Evolutionary conservation across 1,139 yeast genomes (phyloP), one percentile per base, ranked within the genome.

Genomic region (Saccharomycopsis phalli): DNA sequence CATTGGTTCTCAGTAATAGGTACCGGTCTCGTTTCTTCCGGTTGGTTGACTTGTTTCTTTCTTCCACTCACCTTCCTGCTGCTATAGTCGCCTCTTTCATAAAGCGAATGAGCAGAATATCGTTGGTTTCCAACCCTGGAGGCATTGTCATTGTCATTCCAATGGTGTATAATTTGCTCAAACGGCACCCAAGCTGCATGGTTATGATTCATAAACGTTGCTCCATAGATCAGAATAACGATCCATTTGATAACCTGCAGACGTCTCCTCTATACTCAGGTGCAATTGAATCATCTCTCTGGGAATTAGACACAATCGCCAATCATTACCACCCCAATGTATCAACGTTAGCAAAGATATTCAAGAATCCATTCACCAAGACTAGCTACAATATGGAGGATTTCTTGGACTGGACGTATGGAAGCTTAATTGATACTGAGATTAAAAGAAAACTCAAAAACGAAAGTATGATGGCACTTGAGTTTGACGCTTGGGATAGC

Each of bases 251-350:
- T 49, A 62, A 66, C 28, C 46, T 59, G 1, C 94, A 82, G 53
- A 42, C 48, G 1, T 86, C 91, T 55, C 98, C 98, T 2, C 66
- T 81, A 45, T 65, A 71, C 46, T 81, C 96, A 1, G 66, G 74
- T 23, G 97, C 98, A 2, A 65, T 88, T 33, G 79, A 72, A 5
- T 82, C 95, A 1, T 87, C 97, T 0, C 61, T 88, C 35, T 91
- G 98, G 98, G 98, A 91, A 58, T 57, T 91, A 45, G 86, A 82
- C 47, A 69, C 94, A 0, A 62, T 83, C 46, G 76, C 80, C 68
- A 62, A 73, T n/a, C 99, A 91, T 58, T 91, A 86, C 55, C 97
- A 91, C 60, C 97, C 98, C 8, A 91, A 91, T 53, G 84, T 93
- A 17, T 91, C 96, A 2, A 82, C 96, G 0, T 66, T 91, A 52